Evolutionary conservation across 805 yeast genomes (phyloP), one percentile per base, ranked within the genome.

Genomic region (Monosporozyma aerobia): DNA sequence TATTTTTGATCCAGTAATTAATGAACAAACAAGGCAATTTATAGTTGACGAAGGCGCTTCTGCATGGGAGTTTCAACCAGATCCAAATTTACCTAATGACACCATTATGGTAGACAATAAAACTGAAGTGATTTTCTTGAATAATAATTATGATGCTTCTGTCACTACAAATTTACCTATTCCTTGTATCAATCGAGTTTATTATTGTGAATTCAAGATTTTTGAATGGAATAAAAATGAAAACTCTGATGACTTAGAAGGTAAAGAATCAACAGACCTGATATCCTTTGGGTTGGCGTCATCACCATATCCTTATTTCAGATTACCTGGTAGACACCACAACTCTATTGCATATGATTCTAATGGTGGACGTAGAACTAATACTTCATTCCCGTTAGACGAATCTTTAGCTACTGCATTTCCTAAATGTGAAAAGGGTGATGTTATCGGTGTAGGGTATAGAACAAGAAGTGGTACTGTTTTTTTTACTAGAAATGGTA

Each of bases 401-500:
- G 60, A 67, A 53, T 61, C 71, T 59, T 69, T 87, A 65, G 55
- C 77, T 64, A 55, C 78, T 59, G 59, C 83, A 61, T 76, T 81
- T 53, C 92, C 95, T 0, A 59, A 67, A 25, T 69, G 83, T 47
- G 77, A 80, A 37, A 82, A 85, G 57, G 97, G 97, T 32, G 99
- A 94, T 67, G 95, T 94, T 33, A 77, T 94, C 13, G 99, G 99
- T 2, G 80, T 92, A 30, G 99, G 99, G 0, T 86, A 88, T 63
- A 77, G 92, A 54, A 81, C 87, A 2, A 75, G 89, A 46, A 75
- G 87, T 16, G 96, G 97, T 2, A 83, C 96, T 0, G 77, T 94
- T 0, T 94, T 94, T 62, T 94, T 90, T 74, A 94, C 99, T 0
- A 78, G 96, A 58, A 94, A 94, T 62, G 99, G 99, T 30, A 89